phyloP scores from a whole-genome alignment of 164 flowering plant species.

The Umbellularia californica region DNA sequence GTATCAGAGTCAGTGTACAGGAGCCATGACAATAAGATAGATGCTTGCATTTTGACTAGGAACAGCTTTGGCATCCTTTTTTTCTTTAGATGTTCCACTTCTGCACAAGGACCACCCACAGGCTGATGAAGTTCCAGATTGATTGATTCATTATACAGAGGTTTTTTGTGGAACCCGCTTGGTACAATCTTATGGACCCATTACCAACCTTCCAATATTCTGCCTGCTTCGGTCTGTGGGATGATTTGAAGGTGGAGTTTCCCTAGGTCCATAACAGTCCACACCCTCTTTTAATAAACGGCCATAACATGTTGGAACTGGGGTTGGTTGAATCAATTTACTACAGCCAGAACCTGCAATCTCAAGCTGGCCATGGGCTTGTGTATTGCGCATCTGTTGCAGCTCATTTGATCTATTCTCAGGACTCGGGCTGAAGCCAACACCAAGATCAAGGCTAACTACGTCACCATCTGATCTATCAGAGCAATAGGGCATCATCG shows the following conservation, averaged over 20 bases:
- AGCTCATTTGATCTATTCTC: constrained; percentile 43
- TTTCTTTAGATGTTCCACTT: neutral
- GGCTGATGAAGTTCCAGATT: too few relatives aligned
- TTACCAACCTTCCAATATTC: constrained; percentile 50
- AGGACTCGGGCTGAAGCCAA: constrained; percentile 52
- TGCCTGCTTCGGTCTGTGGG: constrained; percentile 50
- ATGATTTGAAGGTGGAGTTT: constrained; percentile 43
- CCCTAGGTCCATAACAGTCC: constrained; percentile 43
- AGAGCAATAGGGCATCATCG: neutral
- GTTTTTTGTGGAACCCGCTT: neutral
- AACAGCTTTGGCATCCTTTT: neutral
- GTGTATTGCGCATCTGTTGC: constrained; percentile 7
- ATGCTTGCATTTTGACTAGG: neutral
- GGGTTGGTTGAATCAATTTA: constrained; percentile 28
- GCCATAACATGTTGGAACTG: constrained; percentile 35
- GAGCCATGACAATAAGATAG: neutral
- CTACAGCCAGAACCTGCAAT: constrained; percentile 14
- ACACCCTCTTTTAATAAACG: constrained; percentile 33
- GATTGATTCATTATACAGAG: neutral
- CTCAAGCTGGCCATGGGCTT: neutral
- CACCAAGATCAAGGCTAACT: constrained; percentile 85
- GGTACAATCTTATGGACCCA: constrained; percentile 47
- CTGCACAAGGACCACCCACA: neutral
- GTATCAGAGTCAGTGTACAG: neutral
- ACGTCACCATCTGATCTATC: constrained; percentile 38